Conservation (phyloP, 352 stramenopile species). For the Phytopythium boreale region DNA sequence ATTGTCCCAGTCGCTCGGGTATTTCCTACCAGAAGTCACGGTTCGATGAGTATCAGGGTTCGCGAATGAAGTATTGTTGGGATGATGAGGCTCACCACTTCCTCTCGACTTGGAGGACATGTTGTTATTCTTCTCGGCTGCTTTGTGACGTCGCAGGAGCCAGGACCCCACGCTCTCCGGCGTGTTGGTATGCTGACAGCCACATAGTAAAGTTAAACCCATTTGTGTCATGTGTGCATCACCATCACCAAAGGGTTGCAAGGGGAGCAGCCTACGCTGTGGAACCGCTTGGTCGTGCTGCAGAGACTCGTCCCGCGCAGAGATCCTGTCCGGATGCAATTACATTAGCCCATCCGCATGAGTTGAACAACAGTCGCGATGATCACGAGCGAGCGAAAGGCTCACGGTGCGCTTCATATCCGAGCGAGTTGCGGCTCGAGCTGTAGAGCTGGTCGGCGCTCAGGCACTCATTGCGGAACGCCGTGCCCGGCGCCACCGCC, state of each 20-base stretch:
- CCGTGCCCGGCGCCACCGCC: conserved; percentile 46
- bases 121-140: conserved; percentile 19
- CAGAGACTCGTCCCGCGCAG: conserved; percentile 66
- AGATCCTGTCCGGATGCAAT: conserved; percentile 28
- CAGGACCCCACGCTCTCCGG: conserved; percentile 47
- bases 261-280: conserved; percentile 15
- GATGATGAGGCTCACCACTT: conserved; percentile 15
- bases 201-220: conserved; percentile 3
- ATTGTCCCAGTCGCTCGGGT: conserved; percentile 40
- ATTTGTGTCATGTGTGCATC: background rate
- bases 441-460: conserved; percentile 72
- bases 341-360: too few species aligned
- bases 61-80: background rate
- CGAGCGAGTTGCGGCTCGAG: conserved; percentile 46
- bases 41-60: background rate
- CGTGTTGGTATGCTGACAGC: conserved; percentile 39
- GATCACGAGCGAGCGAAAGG: background rate
- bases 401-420: conserved; percentile 68
- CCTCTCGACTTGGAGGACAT: conserved; percentile 16
- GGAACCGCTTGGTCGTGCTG: conserved; percentile 62
- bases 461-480: conserved; percentile 58
- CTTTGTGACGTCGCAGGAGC: conserved; percentile 48
- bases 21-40: background rate
- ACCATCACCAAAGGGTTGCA: background rate
- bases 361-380: background rate